Evolutionary conservation across 2,329 filamentous ascomycete species (phyloP).

Genomic region (Chlorencoelia australis): DNA sequence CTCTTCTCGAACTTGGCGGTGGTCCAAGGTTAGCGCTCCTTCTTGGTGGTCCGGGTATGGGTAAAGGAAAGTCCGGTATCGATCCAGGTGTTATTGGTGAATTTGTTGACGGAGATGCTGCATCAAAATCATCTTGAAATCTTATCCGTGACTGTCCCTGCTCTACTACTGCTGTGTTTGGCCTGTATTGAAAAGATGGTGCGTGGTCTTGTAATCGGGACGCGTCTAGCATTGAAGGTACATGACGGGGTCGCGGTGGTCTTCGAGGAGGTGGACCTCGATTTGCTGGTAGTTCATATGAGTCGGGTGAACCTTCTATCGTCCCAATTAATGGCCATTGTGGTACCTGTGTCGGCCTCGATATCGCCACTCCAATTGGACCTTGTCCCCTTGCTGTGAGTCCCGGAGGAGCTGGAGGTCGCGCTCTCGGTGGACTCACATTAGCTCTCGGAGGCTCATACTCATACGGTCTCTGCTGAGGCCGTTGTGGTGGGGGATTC

Average conservation of each 20-base stretch:
- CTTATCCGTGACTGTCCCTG: background rate
- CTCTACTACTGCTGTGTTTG: background rate
- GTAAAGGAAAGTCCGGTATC: conserved; percentile 41
- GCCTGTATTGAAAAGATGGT: conserved; percentile 40
- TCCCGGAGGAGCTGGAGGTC: conserved; percentile 18
- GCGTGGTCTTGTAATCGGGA: conserved; percentile 46
- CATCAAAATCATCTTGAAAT: conserved; percentile 4
- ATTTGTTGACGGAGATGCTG: conserved; percentile 42
- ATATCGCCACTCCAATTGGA: conserved; percentile 33
- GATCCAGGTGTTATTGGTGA: conserved; percentile 46
- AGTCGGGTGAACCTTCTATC: conserved; percentile 20
- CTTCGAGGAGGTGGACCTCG: conserved; percentile 44
- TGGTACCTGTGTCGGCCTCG: conserved; percentile 38
- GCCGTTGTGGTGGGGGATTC: conserved; percentile 17
- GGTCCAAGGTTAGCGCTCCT: conserved; percentile 47
- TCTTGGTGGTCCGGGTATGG: conserved; percentile 25
- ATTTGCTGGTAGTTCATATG: conserved; percentile 42
- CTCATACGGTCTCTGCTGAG: conserved; percentile 13
- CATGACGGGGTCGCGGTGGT: conserved; percentile 48
- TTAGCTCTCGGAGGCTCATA: conserved; percentile 11
- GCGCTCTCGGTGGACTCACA: conserved; percentile 12
- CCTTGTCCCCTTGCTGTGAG: conserved; percentile 13
- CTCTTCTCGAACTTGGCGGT: conserved; percentile 49
- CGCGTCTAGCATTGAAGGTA: conserved; percentile 48
- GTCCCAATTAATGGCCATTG: conserved; percentile 42